Percentiles rank a stretch among this genome's conserved stretches.
These are phyloP conservation scores for Clavispora asparagi DNA, from an alignment of 805 yeast genomes.

Conservation along the genomic window DNA sequence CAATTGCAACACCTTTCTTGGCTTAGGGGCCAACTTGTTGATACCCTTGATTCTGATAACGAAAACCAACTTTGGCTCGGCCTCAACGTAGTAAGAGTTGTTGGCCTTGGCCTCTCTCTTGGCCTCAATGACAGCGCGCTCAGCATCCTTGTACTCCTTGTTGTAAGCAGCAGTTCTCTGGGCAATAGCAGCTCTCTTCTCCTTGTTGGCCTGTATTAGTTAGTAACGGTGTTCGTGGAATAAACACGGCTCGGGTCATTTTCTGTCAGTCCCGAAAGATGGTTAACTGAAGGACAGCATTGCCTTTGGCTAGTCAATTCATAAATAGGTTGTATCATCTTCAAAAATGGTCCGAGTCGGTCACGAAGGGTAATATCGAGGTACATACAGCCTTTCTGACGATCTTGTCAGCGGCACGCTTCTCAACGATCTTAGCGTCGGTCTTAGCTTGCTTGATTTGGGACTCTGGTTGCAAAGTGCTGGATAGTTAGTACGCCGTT, in stretches of 20 bases:
- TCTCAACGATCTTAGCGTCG: slow-evolving; percentile 70
- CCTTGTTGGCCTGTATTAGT: slow-evolving; percentile 38
- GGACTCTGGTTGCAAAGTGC: slow-evolving; percentile 74
- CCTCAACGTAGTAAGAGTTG: slow-evolving; percentile 92
- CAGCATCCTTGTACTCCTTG: slow-evolving; percentile 89
- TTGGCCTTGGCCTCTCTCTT: slow-evolving; percentile 91
- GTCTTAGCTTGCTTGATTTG: slow-evolving; percentile 78
- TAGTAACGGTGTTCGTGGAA: slow-evolving; percentile 21
- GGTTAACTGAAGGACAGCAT: slow-evolving; percentile 75
- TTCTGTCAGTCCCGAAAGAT: slow-evolving; percentile 78
- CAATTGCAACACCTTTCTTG: slow-evolving; percentile 96
- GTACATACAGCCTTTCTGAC: slow-evolving; percentile 78
- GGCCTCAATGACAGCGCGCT: slow-evolving; percentile 80
- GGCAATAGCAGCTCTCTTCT: slow-evolving; percentile 65
- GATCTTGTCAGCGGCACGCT: slow-evolving; percentile 74
- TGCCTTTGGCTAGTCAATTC: slow-evolving; percentile 62
- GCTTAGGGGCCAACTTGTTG: slow-evolving; percentile 97
- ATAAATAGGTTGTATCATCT: slow-evolving; percentile 39
- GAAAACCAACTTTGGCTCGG: slow-evolving; percentile 90
- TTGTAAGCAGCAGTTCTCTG: slow-evolving; percentile 97
- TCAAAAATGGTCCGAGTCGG: slow-evolving; percentile 27
- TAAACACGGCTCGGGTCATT: neutral
- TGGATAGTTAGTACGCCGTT: slow-evolving; percentile 12
- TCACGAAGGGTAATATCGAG: neutral
- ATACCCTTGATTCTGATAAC: slow-evolving; percentile 99